Evolutionary conservation across 2,329 filamentous ascomycete species (phyloP), one percentile per base, ranked within the genome.

Genomic region (Ceratocystis diversiconidia): DNA sequence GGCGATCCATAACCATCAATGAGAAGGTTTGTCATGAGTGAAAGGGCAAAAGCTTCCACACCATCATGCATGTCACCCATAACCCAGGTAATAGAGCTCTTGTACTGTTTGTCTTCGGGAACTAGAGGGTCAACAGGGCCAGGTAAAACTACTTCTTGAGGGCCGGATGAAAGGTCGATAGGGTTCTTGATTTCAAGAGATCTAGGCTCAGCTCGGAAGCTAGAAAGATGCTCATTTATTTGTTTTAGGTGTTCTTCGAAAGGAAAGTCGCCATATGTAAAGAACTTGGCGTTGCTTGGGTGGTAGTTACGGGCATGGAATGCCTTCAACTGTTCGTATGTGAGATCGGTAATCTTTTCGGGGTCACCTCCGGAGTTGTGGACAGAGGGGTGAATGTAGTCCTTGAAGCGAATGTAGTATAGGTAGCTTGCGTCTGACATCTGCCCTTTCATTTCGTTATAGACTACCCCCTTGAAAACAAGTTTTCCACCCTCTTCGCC

Each of bases 391-490:
- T 95, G 94, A 64, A 99, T 90, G 73, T 94, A 88, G 71, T 97
- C 91, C 73, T 95, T 90, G 75, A 95, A 99, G 64, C 88, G 84
- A 70, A 96, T 95, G 74, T 96, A 97, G 78, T 90, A 99, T 0
- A 97, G 79, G 72, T 99, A 99, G 70, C 90, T 90, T 5, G 92
- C 91, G 74, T 99, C 94, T 1, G 94, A 97, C 86, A 97, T 95
- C 73, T 96, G 92, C 0, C 94, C 94, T 77, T 99, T 99, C 94
- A 99, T 99, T 78, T 99, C 94, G 72, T 99, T 99, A 78, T 97
- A 97, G 0, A 97, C 92, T 1, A 97, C 94, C 30, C 92, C 92
- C 77, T 97, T 97, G 80, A 97, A 97, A 0, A 96, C 89, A 50
- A 95, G 77, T 69, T 84, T 85, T 73, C 85, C 84, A 72, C 85